Base-by-base conservation (phyloP, 2,329 filamentous ascomycete species). In the Aspergillus piperis region DNA sequence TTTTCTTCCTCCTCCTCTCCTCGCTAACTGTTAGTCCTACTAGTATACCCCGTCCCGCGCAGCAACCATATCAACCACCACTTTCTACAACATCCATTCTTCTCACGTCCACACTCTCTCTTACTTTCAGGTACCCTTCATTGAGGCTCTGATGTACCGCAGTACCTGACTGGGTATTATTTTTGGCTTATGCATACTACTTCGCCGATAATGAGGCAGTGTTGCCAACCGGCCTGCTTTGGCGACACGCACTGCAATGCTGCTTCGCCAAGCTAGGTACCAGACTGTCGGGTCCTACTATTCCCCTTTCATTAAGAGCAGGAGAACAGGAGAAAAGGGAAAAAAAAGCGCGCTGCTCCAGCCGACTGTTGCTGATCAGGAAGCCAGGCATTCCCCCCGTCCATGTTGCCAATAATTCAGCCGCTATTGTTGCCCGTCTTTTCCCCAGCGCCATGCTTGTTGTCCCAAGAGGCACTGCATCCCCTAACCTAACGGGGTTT, bases 191-290 rank as follows among this genome's bases (percentile, higher is more conserved):
- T 13, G 25, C 10, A 10, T 41, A 36, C 32, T 36, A 15, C 19
- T 41, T 41, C 50, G 19, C 36, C 58, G 53, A 61, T 51, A 60
- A 30, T 48, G 66, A 67, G 68, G 67, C 71, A 70, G 69, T 71
- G 70, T 67, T 67, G 63, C 67, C 65, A 68, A 67, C 68, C 68
- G 41, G 17, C 19, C 19, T 64, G 59, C 65, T 55, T 51, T 62
- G 62, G 66, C 61, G 64, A 71, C 64, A 68, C 69, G 70, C 70
- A 73, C 72, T 71, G 70, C 70, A 73, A 71, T 71, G 73, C 69
- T 66, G 62, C 55, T 64, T 73, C 65, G 70, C 70, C 71, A 73
- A 72, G 68, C 65, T 64, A 65, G 65, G 60, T 69, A 65, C 74
- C 74, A 74, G 58, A 70, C 59, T 66, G 65, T 68, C 70, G 73